Evolutionary conservation across 305 asterid genomes (phyloP), one percentile per base, ranked within the genome.

Genomic region (Stenogyne calaminthoides): DNA sequence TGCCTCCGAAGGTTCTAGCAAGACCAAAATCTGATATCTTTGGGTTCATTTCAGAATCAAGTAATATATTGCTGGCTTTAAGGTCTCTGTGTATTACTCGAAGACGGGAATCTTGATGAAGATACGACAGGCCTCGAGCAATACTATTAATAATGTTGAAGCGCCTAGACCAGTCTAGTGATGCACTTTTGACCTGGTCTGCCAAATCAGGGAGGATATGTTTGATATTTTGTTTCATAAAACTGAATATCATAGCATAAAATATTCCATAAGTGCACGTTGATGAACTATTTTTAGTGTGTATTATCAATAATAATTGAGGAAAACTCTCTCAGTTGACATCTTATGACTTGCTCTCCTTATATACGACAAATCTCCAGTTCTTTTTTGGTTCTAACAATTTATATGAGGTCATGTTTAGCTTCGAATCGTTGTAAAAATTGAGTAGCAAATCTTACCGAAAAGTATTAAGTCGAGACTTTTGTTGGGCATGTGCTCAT

Each of bases 41-140:
- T 1, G 78, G 78, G 12, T 42, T 74, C 73, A 74, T 66, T 3
- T 66, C 36, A 0, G 55, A 27, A 27, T 84, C 87, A 9, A 84
- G 72, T 22, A 86, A 49, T 37, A 84, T 42, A 8, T 86, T 84
- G 82, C 85, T 84, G 40, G 85, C 86, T 76, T 84, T 82, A 22
- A 84, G 75, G 77, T 86, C 87, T 64, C 87, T 59, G 56, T 86
- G 88, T 44, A 86, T 78, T 8, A 84, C 80, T 64, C 82, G 70
- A 20, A 86, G 70, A 14, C 82, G 76, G 3, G 91, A 86, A 76
- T 86, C 88, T 56, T 81, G 88, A 78, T 86, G 91, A 19, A 84
- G 88, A 72, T 86, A 84, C 82, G 82, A 16, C 37, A 86, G 83
- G 40, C 88, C n/a, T 40, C 85, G 52, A 27, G 88, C 91, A 9